Evolutionary conservation across 768 basidiomycete species (phyloP).

Genomic region (Russula sp.): DNA sequence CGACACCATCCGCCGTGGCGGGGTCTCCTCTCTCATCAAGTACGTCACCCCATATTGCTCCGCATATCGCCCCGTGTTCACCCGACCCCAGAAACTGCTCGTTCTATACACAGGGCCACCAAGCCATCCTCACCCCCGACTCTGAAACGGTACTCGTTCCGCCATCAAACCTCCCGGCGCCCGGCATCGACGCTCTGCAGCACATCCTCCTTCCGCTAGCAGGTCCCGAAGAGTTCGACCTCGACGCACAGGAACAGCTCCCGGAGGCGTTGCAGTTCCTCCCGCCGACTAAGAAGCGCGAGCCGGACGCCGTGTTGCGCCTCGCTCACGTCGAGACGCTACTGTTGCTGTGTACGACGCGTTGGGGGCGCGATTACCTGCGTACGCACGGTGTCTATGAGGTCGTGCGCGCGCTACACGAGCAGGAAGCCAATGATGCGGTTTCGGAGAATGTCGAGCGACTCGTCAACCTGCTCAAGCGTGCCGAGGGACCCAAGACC

Average conservation of each 20-base stretch:
- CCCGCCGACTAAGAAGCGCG: conserved; percentile 76
- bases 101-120: conserved; percentile 63
- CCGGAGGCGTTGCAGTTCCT: conserved; percentile 84
- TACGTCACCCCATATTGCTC: conserved; percentile 28
- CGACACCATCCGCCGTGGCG: conserved; percentile 80
- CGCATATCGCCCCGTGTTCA: conserved; percentile 19
- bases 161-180: conserved; percentile 50
- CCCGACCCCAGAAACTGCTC: conserved; percentile 61
- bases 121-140: conserved; percentile 65
- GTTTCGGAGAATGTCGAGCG: conserved; percentile 86
- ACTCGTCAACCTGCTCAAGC: conserved; percentile 79
- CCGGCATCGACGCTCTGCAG: conserved; percentile 81
- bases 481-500: conserved; percentile 58
- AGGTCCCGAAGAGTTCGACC: conserved; percentile 90
- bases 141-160: conserved; percentile 47
- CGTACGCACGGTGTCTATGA: conserved; percentile 81
- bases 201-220: conserved; percentile 86
- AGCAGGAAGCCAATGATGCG: conserved; percentile 72
- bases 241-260: conserved; percentile 88
- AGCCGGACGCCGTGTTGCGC: conserved; percentile 69
- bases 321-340: conserved; percentile 86
- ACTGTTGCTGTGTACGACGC: conserved; percentile 81
- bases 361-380: conserved; percentile 79
- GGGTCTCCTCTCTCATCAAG: conserved; percentile 87
- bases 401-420: conserved; percentile 73